A percentile compares a stretch with the other conserved stretches of the same genome.
phyloP scores from a whole-genome alignment of 805 yeast genomes.

The Lipomyces spencermartinsiae region DNA sequence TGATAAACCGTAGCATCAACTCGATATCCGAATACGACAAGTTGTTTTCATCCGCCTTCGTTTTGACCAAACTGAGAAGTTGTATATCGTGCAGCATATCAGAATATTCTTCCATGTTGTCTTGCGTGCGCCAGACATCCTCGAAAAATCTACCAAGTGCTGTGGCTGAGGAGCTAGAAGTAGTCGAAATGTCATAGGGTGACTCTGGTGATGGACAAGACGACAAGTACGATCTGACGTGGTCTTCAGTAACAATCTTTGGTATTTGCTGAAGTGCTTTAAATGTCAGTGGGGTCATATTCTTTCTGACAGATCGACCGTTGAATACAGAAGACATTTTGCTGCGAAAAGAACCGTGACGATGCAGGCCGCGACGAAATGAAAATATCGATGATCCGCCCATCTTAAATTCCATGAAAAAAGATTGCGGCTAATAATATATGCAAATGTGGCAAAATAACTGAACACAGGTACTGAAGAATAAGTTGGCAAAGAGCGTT shows the following conservation, averaged over 20 bases:
- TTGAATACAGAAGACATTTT: conserved; percentile 1
- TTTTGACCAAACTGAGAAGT: not conserved
- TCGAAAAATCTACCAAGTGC: conserved; percentile 3
- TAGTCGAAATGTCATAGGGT: not conserved
- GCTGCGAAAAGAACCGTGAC: conserved; percentile 3
- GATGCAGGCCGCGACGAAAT: not conserved
- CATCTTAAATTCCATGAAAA: not conserved
- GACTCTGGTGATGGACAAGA: not conserved
- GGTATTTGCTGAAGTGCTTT: conserved; percentile 1
- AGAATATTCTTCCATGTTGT: conserved; percentile 8
- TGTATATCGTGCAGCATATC: conserved; percentile 10
- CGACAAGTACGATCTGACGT: not conserved
- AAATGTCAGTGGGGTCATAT: not conserved
- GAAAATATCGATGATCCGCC: conserved; percentile 1
- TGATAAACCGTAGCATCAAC: conserved; percentile 9
- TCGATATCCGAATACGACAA: conserved; percentile 9
- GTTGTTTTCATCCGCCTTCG: not conserved
- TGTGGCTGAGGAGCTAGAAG: conserved; percentile 2
- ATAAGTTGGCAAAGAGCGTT: not conserved
- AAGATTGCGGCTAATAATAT: conserved; percentile 1
- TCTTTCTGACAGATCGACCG: not conserved
- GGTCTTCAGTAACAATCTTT: conserved; percentile 1
- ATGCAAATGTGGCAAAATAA: not conserved
- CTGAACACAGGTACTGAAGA: not conserved
- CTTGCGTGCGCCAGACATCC: not conserved